Base-by-base conservation (phyloP, 2,329 filamentous ascomycete genomes). In the Neodidymelliopsis sp. region DNA sequence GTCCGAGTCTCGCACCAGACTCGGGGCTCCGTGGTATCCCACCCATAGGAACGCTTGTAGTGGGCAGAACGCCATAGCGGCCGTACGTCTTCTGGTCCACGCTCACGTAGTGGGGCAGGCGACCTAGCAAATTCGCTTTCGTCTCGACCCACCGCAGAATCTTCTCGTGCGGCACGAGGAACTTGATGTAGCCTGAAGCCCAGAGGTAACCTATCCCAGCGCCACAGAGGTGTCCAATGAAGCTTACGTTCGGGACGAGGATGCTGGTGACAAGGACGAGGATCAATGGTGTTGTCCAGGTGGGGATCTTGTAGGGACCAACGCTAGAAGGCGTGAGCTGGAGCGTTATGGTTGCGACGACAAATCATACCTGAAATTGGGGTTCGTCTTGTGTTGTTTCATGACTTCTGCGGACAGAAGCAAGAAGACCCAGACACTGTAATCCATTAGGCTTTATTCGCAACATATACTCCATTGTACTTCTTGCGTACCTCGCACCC, bases 41-140 rank as follows among this genome's bases (percentile, higher is more conserved):
- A 2, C 51, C 54, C 35, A 66, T 40, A 3, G 61, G 55, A 19
- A 65, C 55, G 31, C 52, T 57, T 12, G 63, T 53, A 3, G 59
- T 69, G 3, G 92, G 93, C 47, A 97, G 77, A 11, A 97, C 89
- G 2, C 93, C 93, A 64, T 96, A 97, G 42, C 93, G 83, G 6
- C 93, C 93, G 66, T 93, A 96, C 5, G 90, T 96, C 80, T 96
- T 97, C 74, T 96, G 92, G 67, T 97, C 93, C 12, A 97, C 87
- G 47, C 90, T 95, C 36, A 97, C 88, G 66, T 96, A 97, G 74
- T 96, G 90, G 33, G 93, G 93, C 19, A 97, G 75, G 50, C 91
- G 82, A 15, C 86, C 89, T 16, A 96, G 79, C 8, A 97, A 80
- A 66, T 96, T 94, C 51, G 97, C 77, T 70, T 93, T 95, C 13